A percentile compares a stretch with the other conserved stretches of the same genome.
Conservation (phyloP, 306 rosid genomes). For the Pachyrhizus erosus region DNA sequence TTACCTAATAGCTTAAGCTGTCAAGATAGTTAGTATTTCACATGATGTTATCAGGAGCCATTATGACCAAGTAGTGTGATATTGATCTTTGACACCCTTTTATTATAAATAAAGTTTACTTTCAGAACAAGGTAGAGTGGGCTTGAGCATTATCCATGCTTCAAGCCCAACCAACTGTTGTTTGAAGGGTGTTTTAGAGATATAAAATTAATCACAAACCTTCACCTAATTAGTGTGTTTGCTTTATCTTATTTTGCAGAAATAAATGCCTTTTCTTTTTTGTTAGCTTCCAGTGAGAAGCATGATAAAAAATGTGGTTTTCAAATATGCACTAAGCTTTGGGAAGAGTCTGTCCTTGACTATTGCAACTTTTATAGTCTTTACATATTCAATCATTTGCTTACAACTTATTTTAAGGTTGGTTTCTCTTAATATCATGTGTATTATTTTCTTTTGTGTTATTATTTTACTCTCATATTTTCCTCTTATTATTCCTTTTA, state of each 20-base stretch:
- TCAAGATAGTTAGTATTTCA: not conserved
- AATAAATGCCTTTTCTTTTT: not conserved
- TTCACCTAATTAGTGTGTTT: not conserved
- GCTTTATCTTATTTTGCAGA: not conserved
- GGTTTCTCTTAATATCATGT: not conserved
- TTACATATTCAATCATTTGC: not conserved
- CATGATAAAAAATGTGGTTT: not conserved
- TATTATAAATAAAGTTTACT: not conserved
- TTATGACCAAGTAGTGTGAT: not conserved
- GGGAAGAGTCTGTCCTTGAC: not conserved
- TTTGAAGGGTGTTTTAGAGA: not conserved
- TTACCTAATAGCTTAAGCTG: conserved; percentile 1
- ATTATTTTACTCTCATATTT: not conserved
- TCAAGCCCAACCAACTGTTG: not conserved
- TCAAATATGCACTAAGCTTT: conserved; percentile 6
- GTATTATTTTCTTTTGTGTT: not conserved
- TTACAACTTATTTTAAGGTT: conserved; percentile 2
- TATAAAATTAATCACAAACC: not conserved
- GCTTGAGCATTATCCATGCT: not conserved
- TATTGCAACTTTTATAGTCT: not conserved
- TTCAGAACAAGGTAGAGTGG: not conserved
- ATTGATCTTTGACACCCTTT: not conserved
- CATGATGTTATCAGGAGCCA: not conserved
- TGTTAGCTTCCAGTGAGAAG: not conserved
- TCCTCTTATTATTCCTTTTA: not conserved